phyloP scores from a whole-genome alignment of 805 yeast genomes.

The Wickerhamiella allomyrinae region DNA sequence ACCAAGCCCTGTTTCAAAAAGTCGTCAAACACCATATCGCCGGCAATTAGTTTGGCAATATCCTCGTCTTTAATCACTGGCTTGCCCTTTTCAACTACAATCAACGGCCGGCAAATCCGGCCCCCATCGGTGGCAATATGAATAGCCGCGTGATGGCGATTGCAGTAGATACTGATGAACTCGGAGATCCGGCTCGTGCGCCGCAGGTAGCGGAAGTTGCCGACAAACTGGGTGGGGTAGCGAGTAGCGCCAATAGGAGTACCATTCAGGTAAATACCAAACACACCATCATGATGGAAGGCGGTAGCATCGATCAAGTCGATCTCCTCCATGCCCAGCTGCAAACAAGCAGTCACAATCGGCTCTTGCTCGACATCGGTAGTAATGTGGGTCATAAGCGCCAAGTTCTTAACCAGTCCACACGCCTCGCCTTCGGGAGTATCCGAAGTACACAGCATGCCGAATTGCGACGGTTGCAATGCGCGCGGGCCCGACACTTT shows the following conservation, averaged over 20 bases:
- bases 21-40: constrained; percentile 80
- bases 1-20: constrained; percentile 75
- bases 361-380: constrained; percentile 97
- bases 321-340: constrained; percentile 83
- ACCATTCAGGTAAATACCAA: constrained; percentile 85
- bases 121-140: constrained; percentile 99
- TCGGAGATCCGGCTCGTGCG: constrained; percentile 76
- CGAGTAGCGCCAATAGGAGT: constrained; percentile 82
- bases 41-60: constrained; percentile 44
- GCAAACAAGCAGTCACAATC: constrained; percentile 55
- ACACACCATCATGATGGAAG: constrained; percentile 61
- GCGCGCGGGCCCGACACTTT: constrained; percentile 99
- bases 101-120: constrained; percentile 90
- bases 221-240: constrained; percentile 71
- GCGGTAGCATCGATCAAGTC: constrained; percentile 68
- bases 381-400: constrained; percentile 96
- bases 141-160: constrained; percentile 80
- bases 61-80: constrained; percentile 65
- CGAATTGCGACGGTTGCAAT: constrained; percentile 95
- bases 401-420: constrained; percentile 93
- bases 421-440: constrained; percentile 99
- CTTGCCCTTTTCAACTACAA: constrained; percentile 61
- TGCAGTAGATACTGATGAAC: constrained; percentile 80
- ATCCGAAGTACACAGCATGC: constrained; percentile 97
- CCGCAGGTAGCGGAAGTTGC: constrained; percentile 63